phyloP scores from a whole-genome alignment of 306 rosid species.

The Lathyrus tuberosus region DNA sequence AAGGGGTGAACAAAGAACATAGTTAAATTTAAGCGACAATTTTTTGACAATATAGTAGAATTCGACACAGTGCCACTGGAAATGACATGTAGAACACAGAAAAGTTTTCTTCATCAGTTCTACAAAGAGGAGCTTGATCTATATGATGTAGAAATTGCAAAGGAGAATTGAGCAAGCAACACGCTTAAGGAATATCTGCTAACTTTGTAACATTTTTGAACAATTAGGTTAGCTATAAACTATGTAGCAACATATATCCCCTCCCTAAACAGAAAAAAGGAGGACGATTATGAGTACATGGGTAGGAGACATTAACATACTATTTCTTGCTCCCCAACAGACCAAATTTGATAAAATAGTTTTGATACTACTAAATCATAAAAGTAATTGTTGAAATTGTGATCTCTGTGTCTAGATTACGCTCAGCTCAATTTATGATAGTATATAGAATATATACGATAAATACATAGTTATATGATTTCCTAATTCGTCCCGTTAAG shows the following conservation, averaged over 20 bases:
- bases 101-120: slow-evolving; percentile 13
- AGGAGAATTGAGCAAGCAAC: slow-evolving; percentile 20
- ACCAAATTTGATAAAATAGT: slow-evolving; percentile 15
- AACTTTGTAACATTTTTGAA: slow-evolving; percentile 26
- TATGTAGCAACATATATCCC: slow-evolving; percentile 9
- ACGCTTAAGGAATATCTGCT: background rate
- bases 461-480: background rate
- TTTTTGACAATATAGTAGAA: background rate
- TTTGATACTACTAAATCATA: slow-evolving; percentile 12
- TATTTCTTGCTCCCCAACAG: slow-evolving; percentile 19
- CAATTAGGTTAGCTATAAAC: slow-evolving; percentile 1
- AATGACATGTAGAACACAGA: background rate
- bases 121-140: slow-evolving; percentile 7
- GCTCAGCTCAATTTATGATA: background rate
- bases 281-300: slow-evolving; percentile 6
- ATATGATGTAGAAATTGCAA: background rate
- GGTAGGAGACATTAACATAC: slow-evolving; percentile 23
- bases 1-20: background rate
- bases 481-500: no score
- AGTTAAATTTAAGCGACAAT: slow-evolving; percentile 22
- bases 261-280: background rate
- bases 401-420: background rate
- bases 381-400: background rate
- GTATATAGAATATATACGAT: background rate
- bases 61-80: slow-evolving; percentile 4